Percentiles rank a stretch among this genome's conserved stretches.
phyloP scores from a whole-genome alignment of 2,329 filamentous ascomycete species.

The Magnaporthiopsis rhizophila region DNA sequence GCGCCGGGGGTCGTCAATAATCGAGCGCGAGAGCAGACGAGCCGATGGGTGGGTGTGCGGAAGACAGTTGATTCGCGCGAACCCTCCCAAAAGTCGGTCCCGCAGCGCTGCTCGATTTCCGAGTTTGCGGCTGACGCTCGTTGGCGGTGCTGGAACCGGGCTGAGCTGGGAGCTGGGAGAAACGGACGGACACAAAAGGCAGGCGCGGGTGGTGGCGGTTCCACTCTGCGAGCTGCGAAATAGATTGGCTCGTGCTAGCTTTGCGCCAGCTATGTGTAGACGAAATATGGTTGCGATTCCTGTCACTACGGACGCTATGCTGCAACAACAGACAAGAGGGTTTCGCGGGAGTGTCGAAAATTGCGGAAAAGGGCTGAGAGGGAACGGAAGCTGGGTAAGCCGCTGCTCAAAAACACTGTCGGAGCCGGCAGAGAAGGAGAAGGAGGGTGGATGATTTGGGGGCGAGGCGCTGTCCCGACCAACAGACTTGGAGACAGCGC shows the following conservation, averaged over 20 bases:
- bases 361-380: neutral
- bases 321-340: neutral
- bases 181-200: neutral
- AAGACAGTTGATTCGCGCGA: neutral
- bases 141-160: neutral
- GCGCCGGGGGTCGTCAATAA: neutral
- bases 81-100: neutral
- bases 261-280: neutral
- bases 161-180: neutral
- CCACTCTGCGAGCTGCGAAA: neutral
- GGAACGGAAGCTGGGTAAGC: neutral
- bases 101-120: neutral
- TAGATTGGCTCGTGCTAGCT: neutral
- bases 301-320: neutral
- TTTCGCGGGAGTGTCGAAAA: neutral
- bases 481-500: neutral
- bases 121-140: neutral
- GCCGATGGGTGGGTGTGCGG: neutral
- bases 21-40: neutral
- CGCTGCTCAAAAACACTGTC: neutral
- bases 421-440: neutral
- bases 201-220: neutral
- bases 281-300: neutral
- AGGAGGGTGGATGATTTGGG: neutral
- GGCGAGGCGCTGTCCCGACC: constrained; percentile 3